Evolutionary conservation across 148 eudicot genomes (phyloP).

Genomic region (Diospyros kaki): DNA sequence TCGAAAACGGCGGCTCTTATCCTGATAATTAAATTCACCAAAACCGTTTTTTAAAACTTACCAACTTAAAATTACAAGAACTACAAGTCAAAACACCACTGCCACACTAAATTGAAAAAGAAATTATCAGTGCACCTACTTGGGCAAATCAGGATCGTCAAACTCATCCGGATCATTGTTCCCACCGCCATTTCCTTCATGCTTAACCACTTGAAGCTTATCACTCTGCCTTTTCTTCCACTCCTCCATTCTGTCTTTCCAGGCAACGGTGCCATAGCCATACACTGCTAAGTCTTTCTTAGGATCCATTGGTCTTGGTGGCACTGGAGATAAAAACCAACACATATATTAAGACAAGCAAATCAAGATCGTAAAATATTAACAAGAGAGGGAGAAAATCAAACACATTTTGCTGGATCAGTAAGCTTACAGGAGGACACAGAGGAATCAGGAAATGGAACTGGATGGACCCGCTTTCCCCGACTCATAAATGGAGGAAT

Average conservation of each 20-base stretch:
- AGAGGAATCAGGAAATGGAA: conserved; percentile 44
- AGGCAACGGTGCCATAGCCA: conserved; percentile 96
- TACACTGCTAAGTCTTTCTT: conserved; percentile 79
- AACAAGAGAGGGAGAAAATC: background rate
- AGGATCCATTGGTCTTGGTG: conserved; percentile 80
- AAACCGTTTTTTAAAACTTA: background rate
- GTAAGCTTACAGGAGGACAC: conserved; percentile 57
- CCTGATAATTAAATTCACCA: background rate
- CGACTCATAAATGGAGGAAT: conserved; percentile 54
- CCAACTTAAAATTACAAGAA: background rate
- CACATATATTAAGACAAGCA: background rate
- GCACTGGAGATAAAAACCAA: conserved; percentile 38
- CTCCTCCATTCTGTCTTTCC: conserved; percentile 94
- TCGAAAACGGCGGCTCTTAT: background rate
- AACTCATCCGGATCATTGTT: conserved; percentile 44
- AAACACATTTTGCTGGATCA: too few species aligned
- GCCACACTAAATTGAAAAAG: background rate
- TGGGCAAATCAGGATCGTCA: conserved; percentile 65
- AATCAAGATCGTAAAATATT: background rate
- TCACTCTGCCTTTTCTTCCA: conserved; percentile 82
- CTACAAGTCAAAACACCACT: background rate
- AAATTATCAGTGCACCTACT: conserved; percentile 35
- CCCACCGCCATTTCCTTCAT: conserved; percentile 52
- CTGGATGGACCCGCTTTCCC: conserved; percentile 32
- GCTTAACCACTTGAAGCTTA: conserved; percentile 69